A percentile compares a stretch with the other conserved stretches of the same genome.
Conservation (phyloP, 2,329 filamentous ascomycete species). For the Myriosclerotinia curreyana region DNA sequence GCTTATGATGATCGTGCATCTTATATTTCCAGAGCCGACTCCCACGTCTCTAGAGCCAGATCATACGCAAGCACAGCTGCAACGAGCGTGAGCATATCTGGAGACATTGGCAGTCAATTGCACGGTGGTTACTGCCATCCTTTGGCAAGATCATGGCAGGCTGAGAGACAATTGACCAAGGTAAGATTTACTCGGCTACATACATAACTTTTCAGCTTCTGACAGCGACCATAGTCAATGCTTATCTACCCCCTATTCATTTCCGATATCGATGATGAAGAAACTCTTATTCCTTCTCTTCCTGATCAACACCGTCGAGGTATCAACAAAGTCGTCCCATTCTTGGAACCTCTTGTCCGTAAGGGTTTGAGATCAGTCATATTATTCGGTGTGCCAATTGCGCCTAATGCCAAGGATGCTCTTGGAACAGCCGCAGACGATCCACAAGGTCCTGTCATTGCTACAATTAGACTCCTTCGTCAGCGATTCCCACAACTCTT, state of each 20-base stretch:
- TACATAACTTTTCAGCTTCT: constrained; percentile 22
- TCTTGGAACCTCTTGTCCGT: constrained; percentile 79
- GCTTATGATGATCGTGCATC: constrained; percentile 58
- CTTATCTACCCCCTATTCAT: constrained; percentile 97
- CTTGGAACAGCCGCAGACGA: constrained; percentile 91
- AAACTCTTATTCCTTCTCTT: constrained; percentile 83
- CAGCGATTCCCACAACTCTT: constrained; percentile 86
- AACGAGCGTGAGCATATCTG: constrained; percentile 66
- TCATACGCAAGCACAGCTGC: constrained; percentile 65
- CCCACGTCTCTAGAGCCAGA: constrained; percentile 61
- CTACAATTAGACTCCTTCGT: constrained; percentile 77
- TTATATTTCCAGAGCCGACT: constrained; percentile 54
- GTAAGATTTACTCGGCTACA: constrained; percentile 44
- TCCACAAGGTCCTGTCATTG: constrained; percentile 86
- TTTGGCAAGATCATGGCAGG: constrained; percentile 76
- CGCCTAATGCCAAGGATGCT: constrained; percentile 78
- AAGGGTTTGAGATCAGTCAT: constrained; percentile 93
- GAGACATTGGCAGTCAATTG: constrained; percentile 78
- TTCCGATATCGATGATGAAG: constrained; percentile 90
- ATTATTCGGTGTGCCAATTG: constrained; percentile 88
- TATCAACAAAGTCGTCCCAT: constrained; percentile 78
- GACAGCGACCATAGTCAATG: constrained; percentile 67
- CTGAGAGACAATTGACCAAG: constrained; percentile 82
- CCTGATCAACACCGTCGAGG: constrained; percentile 88
- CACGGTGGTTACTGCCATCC: constrained; percentile 82